Conservation (phyloP, 805 yeast species). For the Isabelozyma heimii region DNA sequence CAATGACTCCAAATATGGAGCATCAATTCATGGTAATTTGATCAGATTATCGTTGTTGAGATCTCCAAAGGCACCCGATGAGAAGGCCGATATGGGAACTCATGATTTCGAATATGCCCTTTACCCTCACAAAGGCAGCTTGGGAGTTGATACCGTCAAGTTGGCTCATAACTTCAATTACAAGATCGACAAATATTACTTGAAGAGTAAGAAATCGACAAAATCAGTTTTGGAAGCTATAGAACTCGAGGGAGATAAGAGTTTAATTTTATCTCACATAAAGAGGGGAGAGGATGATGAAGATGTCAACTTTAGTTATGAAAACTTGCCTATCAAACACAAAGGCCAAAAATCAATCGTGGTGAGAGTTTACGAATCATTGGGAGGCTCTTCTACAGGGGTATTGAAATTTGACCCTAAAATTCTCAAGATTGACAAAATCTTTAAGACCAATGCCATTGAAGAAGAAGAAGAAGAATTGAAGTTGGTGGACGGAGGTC, state of each 20-base stretch:
- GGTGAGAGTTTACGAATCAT: conserved; percentile 77
- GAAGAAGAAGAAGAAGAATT: conserved; percentile 50
- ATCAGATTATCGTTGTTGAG: conserved; percentile 85
- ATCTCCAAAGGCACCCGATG: conserved; percentile 94
- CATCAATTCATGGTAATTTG: conserved; percentile 86
- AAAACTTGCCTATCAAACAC: conserved; percentile 43
- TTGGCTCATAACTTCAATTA: conserved; percentile 81
- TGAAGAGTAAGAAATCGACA: conserved; percentile 13
- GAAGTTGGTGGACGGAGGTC: conserved; percentile 32
- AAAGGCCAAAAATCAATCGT: conserved; percentile 47
- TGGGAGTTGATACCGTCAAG: conserved; percentile 63
- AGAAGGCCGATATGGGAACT: conserved; percentile 87
- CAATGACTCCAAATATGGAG: conserved; percentile 89
- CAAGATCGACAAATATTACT: conserved; percentile 14
- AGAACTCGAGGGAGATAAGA: conserved; percentile 45
- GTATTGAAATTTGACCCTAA: conserved; percentile 39
- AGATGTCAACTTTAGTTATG: conserved; percentile 46
- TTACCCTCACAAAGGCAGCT: conserved; percentile 73
- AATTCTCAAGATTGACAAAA: conserved; percentile 40
- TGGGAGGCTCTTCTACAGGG: conserved; percentile 76
- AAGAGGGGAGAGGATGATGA: conserved; percentile 88
- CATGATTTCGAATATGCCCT: conserved; percentile 83
- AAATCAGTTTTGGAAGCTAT: conserved; percentile 16
- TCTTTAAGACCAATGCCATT: conserved; percentile 56
- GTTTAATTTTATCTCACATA: conserved; percentile 68